Evolutionary conservation across 805 yeast species (phyloP), one percentile per base, ranked within the genome.

Genomic region (Hanseniaspora taiwanica): DNA sequence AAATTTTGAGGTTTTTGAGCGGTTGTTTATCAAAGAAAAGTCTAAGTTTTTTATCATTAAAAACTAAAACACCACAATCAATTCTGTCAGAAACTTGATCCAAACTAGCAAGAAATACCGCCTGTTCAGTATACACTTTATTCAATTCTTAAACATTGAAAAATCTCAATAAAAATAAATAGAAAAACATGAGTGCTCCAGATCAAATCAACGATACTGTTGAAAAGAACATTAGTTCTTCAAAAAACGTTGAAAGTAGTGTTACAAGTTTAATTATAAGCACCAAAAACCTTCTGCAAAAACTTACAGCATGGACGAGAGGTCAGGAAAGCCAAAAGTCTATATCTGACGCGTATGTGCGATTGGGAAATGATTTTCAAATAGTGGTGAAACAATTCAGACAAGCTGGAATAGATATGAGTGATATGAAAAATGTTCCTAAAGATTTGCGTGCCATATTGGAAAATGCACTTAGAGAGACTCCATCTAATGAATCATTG

Each of bases 391-490:
- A 84, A 44, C 82, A 93, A 2, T 87, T 89, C 56, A 63, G 76
- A 4, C 69, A 69, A 42, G 79, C 84, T 2, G 94, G 94, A 1
- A 76, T 91, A 4, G 87, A 81, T 48, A 79, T 81, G 7, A 65
- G 78, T 10, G 95, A 85, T 54, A 63, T 91, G 21, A 91, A 94
- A 1, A 95, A 89, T 53, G 95, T 91, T 1, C 97, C 98, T 0
- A 78, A 72, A 43, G 74, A 79, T 12, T 63, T 91, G 27, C 67
- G 98, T 40, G 68, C 69, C 5, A 83, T 91, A 2, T 60, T 91
- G 35, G 98, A 91, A 53, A 78, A 78, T 37, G 94, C 97, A 0
- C 63, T 91, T 4, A 75, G 94, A 41, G 85, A 82, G 49, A 74
- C 78, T 9, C 93, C 95, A 0, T 78, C 91, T 3, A 94, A 82